Conservation (phyloP, 148 eudicot genomes). For the Rhododendron kiyosumense region DNA sequence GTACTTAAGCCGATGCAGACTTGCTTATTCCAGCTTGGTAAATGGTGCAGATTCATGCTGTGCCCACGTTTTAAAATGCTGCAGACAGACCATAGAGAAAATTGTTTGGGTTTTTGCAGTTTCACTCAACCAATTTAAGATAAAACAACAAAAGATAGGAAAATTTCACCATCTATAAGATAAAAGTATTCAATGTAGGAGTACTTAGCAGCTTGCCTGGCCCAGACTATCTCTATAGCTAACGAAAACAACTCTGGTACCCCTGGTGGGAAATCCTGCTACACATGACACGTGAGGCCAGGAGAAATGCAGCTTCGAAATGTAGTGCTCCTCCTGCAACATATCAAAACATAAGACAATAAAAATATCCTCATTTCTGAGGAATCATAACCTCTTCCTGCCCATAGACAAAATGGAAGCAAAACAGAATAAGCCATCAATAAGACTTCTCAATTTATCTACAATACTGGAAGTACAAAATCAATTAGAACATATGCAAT, state of each 20-base stretch:
- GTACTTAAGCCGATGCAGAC: background rate
- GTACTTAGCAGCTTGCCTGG: constrained; percentile 40
- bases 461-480: background rate
- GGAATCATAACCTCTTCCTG: background rate
- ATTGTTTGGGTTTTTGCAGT: background rate
- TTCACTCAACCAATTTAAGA: background rate
- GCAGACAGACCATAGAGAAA: background rate
- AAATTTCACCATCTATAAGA: background rate
- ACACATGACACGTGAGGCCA: constrained; percentile 89
- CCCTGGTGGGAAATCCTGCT: constrained; percentile 65
- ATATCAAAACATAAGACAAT: background rate
- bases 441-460: background rate
- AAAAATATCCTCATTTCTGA: background rate
- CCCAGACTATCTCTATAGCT: constrained; percentile 49
- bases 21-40: background rate
- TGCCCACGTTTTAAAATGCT: background rate
- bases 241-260: constrained; percentile 53
- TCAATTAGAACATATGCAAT: background rate
- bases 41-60: background rate
- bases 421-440: background rate
- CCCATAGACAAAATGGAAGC: background rate
- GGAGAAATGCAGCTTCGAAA: constrained; percentile 62
- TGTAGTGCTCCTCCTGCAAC: constrained; percentile 80
- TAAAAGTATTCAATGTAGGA: background rate
- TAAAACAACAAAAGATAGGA: background rate